Evolutionary conservation across 345 rosid genomes (phyloP), one percentile per base, ranked within the genome.

Genomic region (Microcos paniculata): DNA sequence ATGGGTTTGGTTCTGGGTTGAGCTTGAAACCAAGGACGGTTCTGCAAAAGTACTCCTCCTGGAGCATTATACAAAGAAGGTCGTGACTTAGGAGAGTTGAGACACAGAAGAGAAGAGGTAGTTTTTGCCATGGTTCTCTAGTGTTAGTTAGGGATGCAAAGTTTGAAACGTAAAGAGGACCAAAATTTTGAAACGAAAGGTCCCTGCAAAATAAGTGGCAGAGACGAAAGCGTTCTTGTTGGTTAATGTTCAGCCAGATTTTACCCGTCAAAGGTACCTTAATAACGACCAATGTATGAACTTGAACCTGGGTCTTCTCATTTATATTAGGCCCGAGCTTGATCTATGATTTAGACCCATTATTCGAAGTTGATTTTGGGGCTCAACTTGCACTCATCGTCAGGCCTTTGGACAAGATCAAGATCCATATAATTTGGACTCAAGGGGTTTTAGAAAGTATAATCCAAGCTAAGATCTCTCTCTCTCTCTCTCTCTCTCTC

Each of bases 81-180:
- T 26, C 75, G 67, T 15, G 83, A 72, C 6, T 68, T 21, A 40
- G 81, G 76, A 74, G 76, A 78, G 69, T 35, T 64, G 69, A 80
- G 78, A 68, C 62, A 81, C 65, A 83, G 85, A 70, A 84, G 83
- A 75, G 90, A 73, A 28, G 78, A 53, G 16, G 79, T 72, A 35
- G 71, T 38, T 43, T 35, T 58, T 0, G 87, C 80, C 88, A 82
- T 80, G 68, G 56, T n/a, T 40, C 43, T 28, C 57, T 13, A 1
- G 61, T 69, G 51, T 51, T n/a, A 35, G 6, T n/a, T n/a, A 24
- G 40, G 8, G 19, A 42, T 30, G 18, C 18, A 33, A 21, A 52
- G 1, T 52, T 79, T 21, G 28, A 40, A 6, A 15, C 30, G 10
- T 0, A 13, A n/a, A 9, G 16, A 55, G 49, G 53, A 21, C 18